Percentiles rank a stretch among this genome's conserved stretches.
Evolutionary conservation across 352 stramenopile species (phyloP).

Genomic region (Pythium monospermum): DNA sequence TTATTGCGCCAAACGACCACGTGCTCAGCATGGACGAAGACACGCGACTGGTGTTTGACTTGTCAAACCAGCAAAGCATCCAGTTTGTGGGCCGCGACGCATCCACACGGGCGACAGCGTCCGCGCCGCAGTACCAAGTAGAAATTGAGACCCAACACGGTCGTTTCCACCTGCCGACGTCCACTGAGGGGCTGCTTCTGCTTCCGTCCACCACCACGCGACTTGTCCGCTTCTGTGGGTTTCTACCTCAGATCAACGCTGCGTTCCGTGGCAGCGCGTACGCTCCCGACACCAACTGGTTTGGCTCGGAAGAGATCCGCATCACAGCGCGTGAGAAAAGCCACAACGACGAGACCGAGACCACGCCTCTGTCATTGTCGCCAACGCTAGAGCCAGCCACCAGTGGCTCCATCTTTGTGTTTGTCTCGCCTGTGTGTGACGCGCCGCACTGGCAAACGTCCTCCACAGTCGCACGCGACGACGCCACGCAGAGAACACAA

Average conservation of each 20-base stretch:
- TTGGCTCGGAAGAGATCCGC: constrained; percentile 42
- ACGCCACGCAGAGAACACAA: background rate
- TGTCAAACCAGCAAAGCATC: constrained; percentile 25
- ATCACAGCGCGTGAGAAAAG: constrained; percentile 25
- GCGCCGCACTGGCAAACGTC: constrained; percentile 41
- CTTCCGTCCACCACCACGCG: constrained; percentile 10
- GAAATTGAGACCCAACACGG: constrained; percentile 4
- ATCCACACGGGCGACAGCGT: background rate
- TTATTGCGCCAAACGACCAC: constrained; percentile 2
- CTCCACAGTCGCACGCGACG: background rate
- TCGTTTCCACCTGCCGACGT: constrained; percentile 1
- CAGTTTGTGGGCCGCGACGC: constrained; percentile 4
- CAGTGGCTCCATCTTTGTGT: constrained; percentile 27
- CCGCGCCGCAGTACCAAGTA: constrained; percentile 11
- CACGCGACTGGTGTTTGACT: constrained; percentile 25
- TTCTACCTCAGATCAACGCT: constrained; percentile 43
- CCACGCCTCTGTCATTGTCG: too few species aligned
- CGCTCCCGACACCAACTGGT: constrained; percentile 46
- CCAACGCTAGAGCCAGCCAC: too few species aligned
- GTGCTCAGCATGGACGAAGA: constrained; percentile 43
- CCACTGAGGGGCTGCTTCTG: constrained; percentile 1
- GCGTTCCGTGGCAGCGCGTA: constrained; percentile 50
- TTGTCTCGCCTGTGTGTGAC: constrained; percentile 53
- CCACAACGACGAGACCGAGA: too few species aligned
- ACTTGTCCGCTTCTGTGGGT: constrained; percentile 34